These are phyloP conservation scores for Hygrocybe punicea DNA, from an alignment of 768 basidiomycete species.

Conservation along the genomic window DNA sequence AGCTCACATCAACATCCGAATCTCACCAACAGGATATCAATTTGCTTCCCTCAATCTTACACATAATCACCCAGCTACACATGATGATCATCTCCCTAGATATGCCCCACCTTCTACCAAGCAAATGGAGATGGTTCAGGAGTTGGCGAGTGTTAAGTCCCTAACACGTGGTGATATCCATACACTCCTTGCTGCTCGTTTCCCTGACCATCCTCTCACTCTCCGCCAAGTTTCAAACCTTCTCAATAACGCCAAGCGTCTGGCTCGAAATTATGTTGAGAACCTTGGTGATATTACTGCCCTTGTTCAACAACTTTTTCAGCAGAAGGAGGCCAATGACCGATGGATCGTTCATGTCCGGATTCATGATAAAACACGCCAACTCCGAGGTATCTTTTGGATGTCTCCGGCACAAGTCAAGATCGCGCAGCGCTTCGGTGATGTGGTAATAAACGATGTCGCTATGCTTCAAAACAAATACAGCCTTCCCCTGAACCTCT, in stretches of 20 bases:
- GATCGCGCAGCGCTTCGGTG: slow-evolving; percentile 20
- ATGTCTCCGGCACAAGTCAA: slow-evolving; percentile 28
- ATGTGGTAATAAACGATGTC: slow-evolving; percentile 35
- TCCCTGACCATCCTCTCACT: slow-evolving; percentile 15
- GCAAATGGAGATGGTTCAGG: background rate
- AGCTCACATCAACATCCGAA: slow-evolving; percentile 22
- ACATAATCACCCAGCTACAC: background rate
- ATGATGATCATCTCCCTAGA: background rate
- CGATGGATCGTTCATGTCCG: slow-evolving; percentile 26
- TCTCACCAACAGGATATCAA: slow-evolving; percentile 6
- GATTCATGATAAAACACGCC: slow-evolving; percentile 13
- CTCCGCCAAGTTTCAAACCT: slow-evolving; percentile 31
- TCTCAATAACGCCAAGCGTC: slow-evolving; percentile 16
- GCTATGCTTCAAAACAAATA: slow-evolving; percentile 27
- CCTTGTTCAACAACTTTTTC: slow-evolving; percentile 21
- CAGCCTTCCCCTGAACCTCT: slow-evolving; percentile 30
- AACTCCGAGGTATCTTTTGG: slow-evolving; percentile 29
- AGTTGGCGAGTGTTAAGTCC: background rate
- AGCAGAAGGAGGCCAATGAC: slow-evolving; percentile 7
- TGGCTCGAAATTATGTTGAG: slow-evolving; percentile 17
- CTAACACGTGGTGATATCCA: background rate
- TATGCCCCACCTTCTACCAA: background rate
- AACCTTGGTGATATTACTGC: slow-evolving; percentile 26
- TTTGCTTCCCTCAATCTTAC: background rate
- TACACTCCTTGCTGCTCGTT: background rate